Conservation (phyloP, 306 rosid genomes). For the Arachis hypogaea region DNA sequence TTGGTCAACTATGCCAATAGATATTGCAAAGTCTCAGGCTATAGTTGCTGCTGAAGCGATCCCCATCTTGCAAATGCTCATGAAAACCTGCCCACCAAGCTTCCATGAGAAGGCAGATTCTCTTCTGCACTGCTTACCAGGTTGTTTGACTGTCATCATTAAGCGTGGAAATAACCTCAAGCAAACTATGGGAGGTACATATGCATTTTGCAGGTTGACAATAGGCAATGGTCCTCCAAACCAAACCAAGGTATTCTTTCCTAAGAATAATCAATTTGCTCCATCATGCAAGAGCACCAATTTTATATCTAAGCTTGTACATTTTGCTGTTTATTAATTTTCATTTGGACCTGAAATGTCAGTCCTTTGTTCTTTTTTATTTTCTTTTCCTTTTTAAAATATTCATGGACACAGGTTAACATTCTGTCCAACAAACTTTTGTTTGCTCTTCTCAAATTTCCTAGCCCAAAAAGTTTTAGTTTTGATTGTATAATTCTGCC, state of each 20-base stretch:
- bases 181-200: slow-evolving; percentile 95
- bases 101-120: slow-evolving; percentile 97
- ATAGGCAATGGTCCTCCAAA: slow-evolving; percentile 93
- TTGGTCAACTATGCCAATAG: slow-evolving; percentile 95
- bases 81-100: slow-evolving; percentile 98
- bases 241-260: slow-evolving; percentile 88
- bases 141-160: slow-evolving; percentile 93
- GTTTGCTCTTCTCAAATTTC: slow-evolving; percentile 6
- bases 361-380: not conserved
- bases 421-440: too few species aligned
- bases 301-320: slow-evolving; percentile 28
- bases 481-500: slow-evolving; percentile 12
- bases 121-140: slow-evolving; percentile 93
- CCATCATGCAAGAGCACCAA: slow-evolving; percentile 11
- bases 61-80: slow-evolving; percentile 95
- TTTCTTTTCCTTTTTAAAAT: not conserved
- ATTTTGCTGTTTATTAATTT: slow-evolving; percentile 8
- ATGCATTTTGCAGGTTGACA: slow-evolving; percentile 89
- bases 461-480: not conserved
- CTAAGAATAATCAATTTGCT: slow-evolving; percentile 17
- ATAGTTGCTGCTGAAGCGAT: slow-evolving; percentile 94
- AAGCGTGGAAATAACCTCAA: slow-evolving; percentile 92
- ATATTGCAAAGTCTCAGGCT: slow-evolving; percentile 82
- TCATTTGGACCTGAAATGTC: not conserved
- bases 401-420: too few species aligned